Base-by-base conservation (phyloP, 257 asterid genomes). In the Rauvolfia tetraphylla region DNA sequence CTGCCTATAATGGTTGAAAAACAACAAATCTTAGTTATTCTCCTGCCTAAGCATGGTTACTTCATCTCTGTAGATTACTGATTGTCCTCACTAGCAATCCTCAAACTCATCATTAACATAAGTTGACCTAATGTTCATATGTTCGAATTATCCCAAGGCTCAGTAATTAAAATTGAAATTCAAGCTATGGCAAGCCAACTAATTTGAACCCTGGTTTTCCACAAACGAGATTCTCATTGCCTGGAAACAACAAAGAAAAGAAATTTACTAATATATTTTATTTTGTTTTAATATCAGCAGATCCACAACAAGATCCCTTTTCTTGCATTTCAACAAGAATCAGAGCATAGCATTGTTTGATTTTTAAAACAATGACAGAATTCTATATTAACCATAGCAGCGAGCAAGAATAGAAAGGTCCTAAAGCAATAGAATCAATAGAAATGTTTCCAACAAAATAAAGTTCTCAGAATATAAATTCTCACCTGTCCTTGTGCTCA, bases 401-500 rank as follows among this genome's bases (percentile, higher is more conserved):
- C 17, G 1, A 0, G 25, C 7, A 25, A 58, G 36, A 25, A 23
- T 23, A n/a, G 2, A 58, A 11, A 36, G 66, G 25, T n/a, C 66
- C 66, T 25, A 58, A 12, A 58, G 34, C 6, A 58, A 36, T 58
- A 57, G 7, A 58, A 25, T 11, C 18, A 18, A n/a, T 70, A 62
- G 25, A 70, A 51, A 17, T 34, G 13, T 42, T n/a, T 31, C 39
- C 38, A 7, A 34, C 34, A 27, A 10, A 1, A 31, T 36, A 48
- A 62, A 74, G 48, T 63, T 46, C 34, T 59, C 67, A 1, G 75
- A 58, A 67, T 34, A 20, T 9, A 41, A 36, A 65, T 36, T 23
- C 70, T 69, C 75, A 95, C 97, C 99, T 90, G 80, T 83, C 89
- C 82, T 86, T 93, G 77, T 90, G 89, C 75, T 87, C 98, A 83